Evolutionary conservation across 371 early-diverging fungal genomes (phyloP).

Genomic region (Mortierella sp.): DNA sequence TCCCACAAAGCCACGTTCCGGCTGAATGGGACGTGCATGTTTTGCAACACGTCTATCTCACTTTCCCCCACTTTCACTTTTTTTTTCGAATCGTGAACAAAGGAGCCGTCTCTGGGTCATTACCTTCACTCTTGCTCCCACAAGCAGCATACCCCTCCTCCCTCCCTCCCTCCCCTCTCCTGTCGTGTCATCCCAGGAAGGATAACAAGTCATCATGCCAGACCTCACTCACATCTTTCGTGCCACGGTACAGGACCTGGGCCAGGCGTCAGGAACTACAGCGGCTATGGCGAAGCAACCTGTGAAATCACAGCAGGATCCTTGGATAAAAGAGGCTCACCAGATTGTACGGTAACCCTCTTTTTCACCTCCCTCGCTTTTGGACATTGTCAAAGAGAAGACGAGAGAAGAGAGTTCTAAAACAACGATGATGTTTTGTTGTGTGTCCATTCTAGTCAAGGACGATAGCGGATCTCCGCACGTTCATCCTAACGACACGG

Average conservation of each 20-base stretch:
- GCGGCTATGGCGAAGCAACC: neutral
- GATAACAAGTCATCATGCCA: conserved; percentile 30
- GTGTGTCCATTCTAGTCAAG: conserved; percentile 25
- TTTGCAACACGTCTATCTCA: too few species aligned
- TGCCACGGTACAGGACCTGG: conserved; percentile 44
- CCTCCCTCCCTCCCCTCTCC: neutral
- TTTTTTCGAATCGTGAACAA: too few species aligned
- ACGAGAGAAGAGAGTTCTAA: too few species aligned
- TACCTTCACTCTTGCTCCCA: too few species aligned
- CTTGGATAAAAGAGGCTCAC: conserved; percentile 49
- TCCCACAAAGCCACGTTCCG: too few species aligned
- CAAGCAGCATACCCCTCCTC: too few species aligned
- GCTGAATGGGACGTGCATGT: too few species aligned
- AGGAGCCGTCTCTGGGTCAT: too few species aligned
- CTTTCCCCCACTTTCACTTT: too few species aligned
- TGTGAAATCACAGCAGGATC: conserved; percentile 15
- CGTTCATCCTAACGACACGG: conserved; percentile 44
- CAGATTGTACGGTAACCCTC: conserved; percentile 29
- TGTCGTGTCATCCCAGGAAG: neutral
- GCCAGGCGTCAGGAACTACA: conserved; percentile 23
- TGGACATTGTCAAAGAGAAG: neutral
- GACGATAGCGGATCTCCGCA: conserved; percentile 47
- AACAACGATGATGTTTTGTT: neutral
- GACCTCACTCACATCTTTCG: conserved; percentile 50
- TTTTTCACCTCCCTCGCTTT: neutral